Evolutionary conservation across 345 rosid genomes (phyloP).

Genomic region (Pugionium dolabratum): DNA sequence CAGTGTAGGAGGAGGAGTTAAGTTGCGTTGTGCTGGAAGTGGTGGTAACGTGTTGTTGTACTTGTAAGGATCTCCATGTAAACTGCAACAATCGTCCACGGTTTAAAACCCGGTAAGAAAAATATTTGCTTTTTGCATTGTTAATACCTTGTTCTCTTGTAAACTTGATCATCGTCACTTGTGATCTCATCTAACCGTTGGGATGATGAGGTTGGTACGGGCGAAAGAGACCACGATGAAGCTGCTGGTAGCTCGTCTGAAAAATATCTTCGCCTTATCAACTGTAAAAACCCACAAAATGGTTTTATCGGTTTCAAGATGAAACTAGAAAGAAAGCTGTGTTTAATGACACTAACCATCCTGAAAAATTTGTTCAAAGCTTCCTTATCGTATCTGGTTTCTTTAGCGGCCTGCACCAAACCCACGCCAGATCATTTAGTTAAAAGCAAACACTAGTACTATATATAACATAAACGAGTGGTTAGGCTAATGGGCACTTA

Average conservation of each 20-base stretch:
- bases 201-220: constrained; percentile 50
- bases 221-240: constrained; percentile 75
- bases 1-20: constrained; percentile 93
- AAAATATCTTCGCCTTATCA: constrained; percentile 93
- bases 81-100: constrained; percentile 48
- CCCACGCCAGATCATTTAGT: constrained; percentile 5
- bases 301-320: neutral
- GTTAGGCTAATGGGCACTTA: constrained; percentile 40
- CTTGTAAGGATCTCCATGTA: constrained; percentile 59
- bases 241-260: constrained; percentile 75
- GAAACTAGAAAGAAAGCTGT: neutral
- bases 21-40: constrained; percentile 88
- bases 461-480: neutral
- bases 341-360: constrained; percentile 50
- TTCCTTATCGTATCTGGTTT: constrained; percentile 96
- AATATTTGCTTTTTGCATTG: neutral
- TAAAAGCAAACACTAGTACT: neutral
- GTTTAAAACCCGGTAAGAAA: neutral
- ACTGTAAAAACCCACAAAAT: constrained; percentile 46
- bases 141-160: constrained; percentile 63
- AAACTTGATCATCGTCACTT: constrained; percentile 67
- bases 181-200: constrained; percentile 74
- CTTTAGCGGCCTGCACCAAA: constrained; percentile 81
- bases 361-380: constrained; percentile 80
- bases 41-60: constrained; percentile 79